Base-by-base conservation (phyloP, 177 flowering plant genomes). In the Vitis hybrid region DNA sequence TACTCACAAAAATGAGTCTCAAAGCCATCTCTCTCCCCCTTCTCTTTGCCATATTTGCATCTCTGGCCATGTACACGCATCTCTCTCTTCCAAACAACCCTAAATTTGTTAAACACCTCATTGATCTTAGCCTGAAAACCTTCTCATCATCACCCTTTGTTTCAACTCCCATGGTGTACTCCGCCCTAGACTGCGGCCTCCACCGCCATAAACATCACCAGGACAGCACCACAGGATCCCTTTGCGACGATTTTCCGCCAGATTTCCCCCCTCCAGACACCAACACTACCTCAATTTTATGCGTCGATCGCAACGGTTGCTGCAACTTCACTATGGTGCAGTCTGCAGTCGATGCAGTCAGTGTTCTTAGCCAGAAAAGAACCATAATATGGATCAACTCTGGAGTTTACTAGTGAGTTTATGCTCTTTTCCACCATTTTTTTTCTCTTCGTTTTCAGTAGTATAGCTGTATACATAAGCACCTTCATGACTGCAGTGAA, bases 301-400 rank as follows among this genome's bases (percentile, higher is more conserved):
- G 98, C 24, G 98, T 94, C 3, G 98, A 94, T 78, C 65, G 72
- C 15, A 90, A 87, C 2, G 95, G 97, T 2, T 94, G 98, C 55
- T 94, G 98, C 67, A 92, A 94, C 66, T 94, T 89, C 77, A 92
- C 97, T 0, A 85, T 86, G 1, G 90, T 94, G 30, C 98, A 92
- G 74, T 72, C 98, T 0, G 98, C 98, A 0, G 85, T 94, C 11
- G 89, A 91, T 70, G 86, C 90, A 0, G 91, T 85, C 12, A 86
- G 76, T 19, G 66, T 66, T 30, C 57, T 73, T 16, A 87, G 86
- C 79, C 73, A 13, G 56, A 92, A 88, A 65, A 82, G 93, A 74
- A 92, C 75, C 51, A 70, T 90, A n/a, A 79, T 94, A 52, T 94
- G 97, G 97, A 89, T 94, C 75, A 92, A 88, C 69, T 65, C 66